phyloP scores from a whole-genome alignment of 768 basidiomycete genomes.

The Psilocybe cubensis region DNA sequence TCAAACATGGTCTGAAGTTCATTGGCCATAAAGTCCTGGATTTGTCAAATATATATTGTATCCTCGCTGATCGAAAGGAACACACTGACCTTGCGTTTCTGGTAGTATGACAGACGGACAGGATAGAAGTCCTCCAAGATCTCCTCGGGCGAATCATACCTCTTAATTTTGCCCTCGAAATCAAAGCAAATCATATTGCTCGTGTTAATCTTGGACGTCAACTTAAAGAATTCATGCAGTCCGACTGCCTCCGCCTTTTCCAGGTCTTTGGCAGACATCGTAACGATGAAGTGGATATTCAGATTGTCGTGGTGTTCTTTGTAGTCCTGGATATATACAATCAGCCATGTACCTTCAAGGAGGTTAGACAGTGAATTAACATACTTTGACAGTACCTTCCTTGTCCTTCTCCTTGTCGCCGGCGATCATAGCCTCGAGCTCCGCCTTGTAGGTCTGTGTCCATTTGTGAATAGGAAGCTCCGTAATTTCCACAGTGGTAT shows the following conservation, averaged over 20 bases:
- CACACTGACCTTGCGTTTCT: conserved; percentile 88
- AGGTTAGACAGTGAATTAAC: background rate
- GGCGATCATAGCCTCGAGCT: conserved; percentile 82
- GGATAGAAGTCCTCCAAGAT: conserved; percentile 95
- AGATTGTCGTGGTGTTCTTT: conserved; percentile 95
- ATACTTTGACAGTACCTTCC: conserved; percentile 75
- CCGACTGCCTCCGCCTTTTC: conserved; percentile 91
- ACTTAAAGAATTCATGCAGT: conserved; percentile 88
- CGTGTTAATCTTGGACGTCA: conserved; percentile 82
- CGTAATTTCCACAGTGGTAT: conserved; percentile 91
- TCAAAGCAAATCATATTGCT: conserved; percentile 99
- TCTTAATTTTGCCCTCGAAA: conserved; percentile 93
- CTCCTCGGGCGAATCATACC: conserved; percentile 87
- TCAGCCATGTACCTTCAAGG: background rate
- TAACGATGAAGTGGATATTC: conserved; percentile 87
- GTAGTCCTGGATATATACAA: conserved; percentile 71
- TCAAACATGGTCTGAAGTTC: conserved; percentile 84
- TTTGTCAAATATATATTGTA: conserved; percentile 9
- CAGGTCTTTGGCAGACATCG: conserved; percentile 79
- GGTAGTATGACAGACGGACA: conserved; percentile 86
- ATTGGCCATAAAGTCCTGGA: conserved; percentile 81
- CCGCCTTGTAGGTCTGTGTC: conserved; percentile 93
- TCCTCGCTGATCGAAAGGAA: too few species aligned
- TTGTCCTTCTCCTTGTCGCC: conserved; percentile 77
- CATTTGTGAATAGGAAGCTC: conserved; percentile 95